Evolutionary conservation across 225 moss, liverwort and hornwort genomes (phyloP).

Genomic region (Straminergon stramineum): DNA sequence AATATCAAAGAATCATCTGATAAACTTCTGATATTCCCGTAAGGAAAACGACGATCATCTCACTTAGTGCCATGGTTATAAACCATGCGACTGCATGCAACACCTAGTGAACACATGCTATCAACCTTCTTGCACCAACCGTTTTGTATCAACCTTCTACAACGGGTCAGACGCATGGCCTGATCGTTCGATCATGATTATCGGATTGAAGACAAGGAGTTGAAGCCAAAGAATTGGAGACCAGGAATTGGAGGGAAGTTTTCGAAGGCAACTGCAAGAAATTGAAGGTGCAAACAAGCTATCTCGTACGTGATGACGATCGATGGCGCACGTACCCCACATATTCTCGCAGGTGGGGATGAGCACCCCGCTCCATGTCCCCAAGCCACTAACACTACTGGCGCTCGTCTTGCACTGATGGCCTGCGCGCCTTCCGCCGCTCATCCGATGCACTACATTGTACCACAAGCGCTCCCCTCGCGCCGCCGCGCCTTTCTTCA

Average conservation of each 20-base stretch:
- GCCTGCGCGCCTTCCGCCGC: background rate
- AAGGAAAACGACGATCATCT: background rate
- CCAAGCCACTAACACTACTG: conserved; percentile 24
- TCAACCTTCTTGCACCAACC: background rate
- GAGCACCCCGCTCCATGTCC: conserved; percentile 72
- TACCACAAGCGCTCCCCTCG: background rate
- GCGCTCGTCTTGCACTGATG: background rate
- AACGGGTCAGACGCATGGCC: too few relatives aligned
- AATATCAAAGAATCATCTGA: background rate
- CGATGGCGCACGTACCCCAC: conserved; percentile 49
- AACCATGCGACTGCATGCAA: background rate
- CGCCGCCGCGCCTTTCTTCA: background rate
- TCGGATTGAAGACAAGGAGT: background rate
- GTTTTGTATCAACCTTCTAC: background rate
- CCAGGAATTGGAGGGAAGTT: background rate
- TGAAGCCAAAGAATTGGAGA: background rate
- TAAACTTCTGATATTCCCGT: background rate
- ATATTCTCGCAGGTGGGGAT: conserved; percentile 95
- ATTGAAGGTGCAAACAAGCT: background rate
- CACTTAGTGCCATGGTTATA: background rate
- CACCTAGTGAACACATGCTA: background rate
- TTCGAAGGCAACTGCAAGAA: background rate
- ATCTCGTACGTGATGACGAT: background rate
- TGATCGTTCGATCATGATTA: background rate
- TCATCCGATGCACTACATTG: conserved; percentile 4